phyloP scores from a whole-genome alignment of 768 basidiomycete species.

The Macrolepiota fuliginosa region DNA sequence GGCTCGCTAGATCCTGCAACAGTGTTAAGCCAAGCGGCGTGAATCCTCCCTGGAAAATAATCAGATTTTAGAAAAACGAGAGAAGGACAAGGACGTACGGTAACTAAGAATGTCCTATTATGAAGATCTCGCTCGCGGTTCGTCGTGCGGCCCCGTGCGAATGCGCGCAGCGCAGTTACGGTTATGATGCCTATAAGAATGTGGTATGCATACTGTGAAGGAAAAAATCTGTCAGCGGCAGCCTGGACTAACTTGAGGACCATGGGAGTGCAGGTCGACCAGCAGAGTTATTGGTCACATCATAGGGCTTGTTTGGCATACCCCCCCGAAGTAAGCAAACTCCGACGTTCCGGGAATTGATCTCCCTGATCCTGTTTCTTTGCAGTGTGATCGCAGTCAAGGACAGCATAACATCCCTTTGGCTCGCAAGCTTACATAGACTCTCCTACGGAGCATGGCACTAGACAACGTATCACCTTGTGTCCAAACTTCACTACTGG shows the following conservation, averaged over 20 bases:
- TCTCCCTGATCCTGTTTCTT: too few relatives aligned
- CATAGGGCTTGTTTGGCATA: neutral
- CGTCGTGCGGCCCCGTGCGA: constrained; percentile 70
- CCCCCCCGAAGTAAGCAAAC: neutral
- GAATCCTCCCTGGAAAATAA: constrained; percentile 59
- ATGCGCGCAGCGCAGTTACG: constrained; percentile 50
- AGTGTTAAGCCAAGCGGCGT: constrained; percentile 71
- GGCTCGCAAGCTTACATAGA: too few relatives aligned
- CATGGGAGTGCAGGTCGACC: neutral
- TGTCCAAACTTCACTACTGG: too few relatives aligned
- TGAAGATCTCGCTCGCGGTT: constrained; percentile 75
- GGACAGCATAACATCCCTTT: too few relatives aligned
- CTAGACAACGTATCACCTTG: too few relatives aligned
- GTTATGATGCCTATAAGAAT: constrained; percentile 40
- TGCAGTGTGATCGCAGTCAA: too few relatives aligned
- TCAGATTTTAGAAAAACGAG: constrained; percentile 6
- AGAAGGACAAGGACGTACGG: constrained; percentile 36
- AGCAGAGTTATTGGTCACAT: neutral
- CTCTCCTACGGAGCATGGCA: too few relatives aligned
- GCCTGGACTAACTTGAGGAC: constrained; percentile 3
- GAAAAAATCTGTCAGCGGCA: constrained; percentile 28
- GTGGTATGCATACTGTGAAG: constrained; percentile 57
- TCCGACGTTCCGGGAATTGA: too few relatives aligned
- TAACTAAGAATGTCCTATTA: constrained; percentile 66
- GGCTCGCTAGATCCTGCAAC: constrained; percentile 61